These are phyloP conservation scores for Colletotrichum tropicicola DNA, from an alignment of 2,329 filamentous ascomycete genomes.

Conservation along the genomic window DNA sequence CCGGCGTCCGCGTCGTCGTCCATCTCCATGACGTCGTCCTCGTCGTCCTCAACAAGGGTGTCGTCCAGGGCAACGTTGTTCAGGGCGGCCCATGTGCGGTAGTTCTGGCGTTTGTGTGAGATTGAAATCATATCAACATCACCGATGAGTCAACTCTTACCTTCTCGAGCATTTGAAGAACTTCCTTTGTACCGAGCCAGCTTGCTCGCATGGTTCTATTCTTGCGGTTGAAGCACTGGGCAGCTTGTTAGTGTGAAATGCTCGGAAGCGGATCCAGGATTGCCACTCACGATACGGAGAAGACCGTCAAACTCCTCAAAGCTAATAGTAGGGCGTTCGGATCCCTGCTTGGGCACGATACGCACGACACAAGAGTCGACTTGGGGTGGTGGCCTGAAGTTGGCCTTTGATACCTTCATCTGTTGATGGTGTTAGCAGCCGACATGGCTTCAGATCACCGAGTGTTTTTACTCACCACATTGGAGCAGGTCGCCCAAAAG, in stretches of 20 bases:
- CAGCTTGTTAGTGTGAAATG: neutral
- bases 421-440: neutral
- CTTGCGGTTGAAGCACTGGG: constrained; percentile 68
- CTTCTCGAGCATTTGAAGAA: constrained; percentile 80
- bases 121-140: neutral
- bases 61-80: constrained; percentile 84
- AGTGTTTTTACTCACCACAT: constrained; percentile 12
- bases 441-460: no score
- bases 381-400: constrained; percentile 93
- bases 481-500: constrained; percentile 32
- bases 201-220: constrained; percentile 87
- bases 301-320: constrained; percentile 97
- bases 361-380: constrained; percentile 93
- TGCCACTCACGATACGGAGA: constrained; percentile 71
- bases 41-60: constrained; percentile 52
- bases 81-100: constrained; percentile 88
- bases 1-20: constrained; percentile 52
- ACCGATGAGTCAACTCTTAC: constrained; percentile 29
- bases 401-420: constrained; percentile 51
- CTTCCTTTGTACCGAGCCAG: constrained; percentile 82
- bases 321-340: constrained; percentile 81
- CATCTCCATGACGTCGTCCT: constrained; percentile 49
- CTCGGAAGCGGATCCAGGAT: neutral
- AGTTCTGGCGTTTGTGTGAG: constrained; percentile 65
- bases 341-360: constrained; percentile 85